A percentile compares a stretch with the other conserved stretches of the same genome.
These are phyloP conservation scores for Trebouxia gelatinosa DNA, from an alignment of 163 green algal species.

Conservation along the genomic window DNA sequence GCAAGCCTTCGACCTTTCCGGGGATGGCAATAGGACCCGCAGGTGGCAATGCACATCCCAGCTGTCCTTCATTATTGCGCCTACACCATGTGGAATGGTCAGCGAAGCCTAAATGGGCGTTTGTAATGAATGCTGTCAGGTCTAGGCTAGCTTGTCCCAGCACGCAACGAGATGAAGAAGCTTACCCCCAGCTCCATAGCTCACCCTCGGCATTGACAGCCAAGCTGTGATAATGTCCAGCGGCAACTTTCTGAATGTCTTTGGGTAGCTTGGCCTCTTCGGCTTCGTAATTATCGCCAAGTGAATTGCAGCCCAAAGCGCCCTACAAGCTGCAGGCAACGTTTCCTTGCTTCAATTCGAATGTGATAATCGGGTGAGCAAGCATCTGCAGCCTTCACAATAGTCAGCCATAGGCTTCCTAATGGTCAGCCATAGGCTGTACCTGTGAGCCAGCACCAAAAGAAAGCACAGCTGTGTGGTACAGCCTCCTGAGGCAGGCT, in stretches of 20 bases:
- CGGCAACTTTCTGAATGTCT: conserved; percentile 33
- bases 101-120: neutral
- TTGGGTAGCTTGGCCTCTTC: conserved; percentile 19
- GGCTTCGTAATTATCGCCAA: conserved; percentile 11
- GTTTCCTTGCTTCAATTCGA: no score
- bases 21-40: neutral
- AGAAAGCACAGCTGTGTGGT: conserved; percentile 9
- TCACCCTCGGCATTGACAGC: conserved; percentile 23
- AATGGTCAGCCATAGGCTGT: neutral
- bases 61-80: conserved; percentile 19
- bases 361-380: no score
- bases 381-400: no score
- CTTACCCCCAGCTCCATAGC: conserved; percentile 29
- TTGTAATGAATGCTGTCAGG: neutral
- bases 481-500: no score
- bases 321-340: conserved; percentile 2
- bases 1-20: neutral
- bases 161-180: no score
- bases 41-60: neutral
- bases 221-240: conserved; percentile 41
- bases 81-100: neutral
- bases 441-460: conserved; percentile 24
- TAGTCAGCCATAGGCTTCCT: neutral
- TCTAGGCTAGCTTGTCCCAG: no score
- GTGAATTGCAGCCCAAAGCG: neutral